Percentiles rank a stretch among this genome's conserved stretches.
phyloP scores from a whole-genome alignment of 495 filamentous ascomycete genomes.

The Monascus purpureus region DNA sequence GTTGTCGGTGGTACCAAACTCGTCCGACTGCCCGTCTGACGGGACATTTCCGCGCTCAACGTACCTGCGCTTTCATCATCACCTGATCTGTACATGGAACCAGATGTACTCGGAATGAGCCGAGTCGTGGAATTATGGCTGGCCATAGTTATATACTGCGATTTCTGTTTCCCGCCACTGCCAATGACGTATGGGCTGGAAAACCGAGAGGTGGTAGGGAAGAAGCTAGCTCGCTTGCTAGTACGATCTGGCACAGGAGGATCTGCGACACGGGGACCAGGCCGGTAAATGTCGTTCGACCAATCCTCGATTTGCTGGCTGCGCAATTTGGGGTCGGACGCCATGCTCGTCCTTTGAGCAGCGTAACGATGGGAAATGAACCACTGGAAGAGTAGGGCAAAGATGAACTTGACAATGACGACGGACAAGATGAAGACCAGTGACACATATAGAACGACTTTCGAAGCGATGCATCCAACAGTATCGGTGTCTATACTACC shows the following conservation, averaged over 20 bases:
- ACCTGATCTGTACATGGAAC: constrained; percentile 53
- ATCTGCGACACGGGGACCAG: constrained; percentile 67
- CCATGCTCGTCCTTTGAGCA: constrained; percentile 57
- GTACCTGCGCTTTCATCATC: constrained; percentile 54
- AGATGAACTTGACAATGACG: constrained; percentile 69
- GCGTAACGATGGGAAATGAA: constrained; percentile 75
- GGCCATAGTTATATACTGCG: constrained; percentile 82
- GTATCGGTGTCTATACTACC: constrained; percentile 92
- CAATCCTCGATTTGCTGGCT: constrained; percentile 96
- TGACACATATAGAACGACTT: constrained; percentile 92
- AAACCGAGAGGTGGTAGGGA: constrained; percentile 80
- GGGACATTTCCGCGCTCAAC: constrained; percentile 30
- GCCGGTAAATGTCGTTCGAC: constrained; percentile 92
- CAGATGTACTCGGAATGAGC: constrained; percentile 48
- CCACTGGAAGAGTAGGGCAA: constrained; percentile 94
- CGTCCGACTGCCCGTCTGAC: constrained; percentile 33
- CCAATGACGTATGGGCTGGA: constrained; percentile 79
- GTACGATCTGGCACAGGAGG: constrained; percentile 47
- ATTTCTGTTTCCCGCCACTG: constrained; percentile 34
- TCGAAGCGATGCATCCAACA: constrained; percentile 92
- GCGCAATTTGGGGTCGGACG: constrained; percentile 59
- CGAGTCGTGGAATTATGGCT: constrained; percentile 74
- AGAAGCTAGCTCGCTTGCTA: constrained; percentile 71
- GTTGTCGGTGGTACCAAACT: constrained; percentile 32
- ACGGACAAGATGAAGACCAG: constrained; percentile 87